These are phyloP conservation scores for Phytophthora idaei DNA, from an alignment of 352 stramenopile species.

Conservation along the genomic window DNA sequence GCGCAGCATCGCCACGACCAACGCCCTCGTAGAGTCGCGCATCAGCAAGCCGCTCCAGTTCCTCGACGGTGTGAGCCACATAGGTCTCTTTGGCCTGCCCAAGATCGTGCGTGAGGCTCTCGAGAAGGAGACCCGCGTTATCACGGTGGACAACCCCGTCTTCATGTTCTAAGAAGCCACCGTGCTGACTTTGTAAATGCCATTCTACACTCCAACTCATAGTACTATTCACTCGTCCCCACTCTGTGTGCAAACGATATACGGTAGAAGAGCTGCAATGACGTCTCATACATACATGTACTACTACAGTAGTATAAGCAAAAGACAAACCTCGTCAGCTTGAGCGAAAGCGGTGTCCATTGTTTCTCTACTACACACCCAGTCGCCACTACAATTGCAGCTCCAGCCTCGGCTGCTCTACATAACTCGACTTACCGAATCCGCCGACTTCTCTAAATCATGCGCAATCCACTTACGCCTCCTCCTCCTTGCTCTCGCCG, in stretches of 20 bases:
- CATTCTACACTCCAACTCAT: constrained; percentile 32
- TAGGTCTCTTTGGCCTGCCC: constrained; percentile 90
- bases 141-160: constrained; percentile 95
- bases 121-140: constrained; percentile 90
- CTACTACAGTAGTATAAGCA: constrained; percentile 7
- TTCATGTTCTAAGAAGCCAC: constrained; percentile 93
- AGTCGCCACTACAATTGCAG: constrained; percentile 7
- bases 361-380: constrained; percentile 24
- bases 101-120: constrained; percentile 91
- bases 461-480: constrained; percentile 37
- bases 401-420: constrained; percentile 10
- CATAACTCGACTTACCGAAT: constrained; percentile 2
- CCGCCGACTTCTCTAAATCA: constrained; percentile 20
- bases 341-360: constrained; percentile 16
- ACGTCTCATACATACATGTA: too few species aligned
- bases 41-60: constrained; percentile 82
- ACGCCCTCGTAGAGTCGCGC: constrained; percentile 63
- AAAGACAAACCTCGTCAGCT: not conserved
- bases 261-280: not conserved
- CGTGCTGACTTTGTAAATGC: constrained; percentile 36
- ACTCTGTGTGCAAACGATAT: constrained; percentile 36
- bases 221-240: constrained; percentile 14
- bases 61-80: constrained; percentile 92
- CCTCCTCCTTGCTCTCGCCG: constrained; percentile 57
- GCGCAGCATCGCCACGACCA: constrained; percentile 66